Evolutionary conservation across 306 rosid species (phyloP), one percentile per base, ranked within the genome.

Genomic region (Vigna unguiculata): DNA sequence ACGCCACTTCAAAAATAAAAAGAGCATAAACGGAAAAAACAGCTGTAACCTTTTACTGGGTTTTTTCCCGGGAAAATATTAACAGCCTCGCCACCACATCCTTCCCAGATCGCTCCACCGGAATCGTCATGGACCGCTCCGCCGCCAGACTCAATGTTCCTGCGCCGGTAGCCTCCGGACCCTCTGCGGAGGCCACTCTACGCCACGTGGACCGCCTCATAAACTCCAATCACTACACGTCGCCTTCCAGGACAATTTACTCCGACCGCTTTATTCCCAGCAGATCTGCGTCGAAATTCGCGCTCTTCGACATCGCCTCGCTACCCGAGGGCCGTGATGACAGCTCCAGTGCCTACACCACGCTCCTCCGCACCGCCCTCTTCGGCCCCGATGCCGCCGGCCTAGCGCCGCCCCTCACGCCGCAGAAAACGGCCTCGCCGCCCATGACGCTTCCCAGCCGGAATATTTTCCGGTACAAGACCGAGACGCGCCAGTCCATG

Each of bases 211-310:
- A 89, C 67, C 96, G 98, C 7, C 66, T 92, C 89, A 87, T 96
- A 40, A 92, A 96, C 81, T 78, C 86, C 30, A 86, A 85, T 63
- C 93, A 92, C 88, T 86, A 83, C 59, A 81, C 63, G 36, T 85
- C 98, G 4, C 97, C 98, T 22, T 96, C 98, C 4, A 82, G 91
- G 70, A 80, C 99, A 34, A 96, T 96, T 49, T 96, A 92, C 88
- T 96, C 97, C 47, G 99, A 96, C 54, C 82, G 99, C 72, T 96
- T 96, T 60, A 96, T 96, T 11, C 99, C 99, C 0, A 88, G 92
- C 79, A 88, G 97, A 92, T 89, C 97, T 69, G 96, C 92, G 25
- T 95, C 99, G 24, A 95, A 95, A 65, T 95, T 95, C 59, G 96
- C 90, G 1, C 86, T 95, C 19, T 90, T 95, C 24, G 92, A 90